Base-by-base conservation (phyloP, 1,284 basidiomycete species). In the Microbotryum lychnidis-dioicae region DNA sequence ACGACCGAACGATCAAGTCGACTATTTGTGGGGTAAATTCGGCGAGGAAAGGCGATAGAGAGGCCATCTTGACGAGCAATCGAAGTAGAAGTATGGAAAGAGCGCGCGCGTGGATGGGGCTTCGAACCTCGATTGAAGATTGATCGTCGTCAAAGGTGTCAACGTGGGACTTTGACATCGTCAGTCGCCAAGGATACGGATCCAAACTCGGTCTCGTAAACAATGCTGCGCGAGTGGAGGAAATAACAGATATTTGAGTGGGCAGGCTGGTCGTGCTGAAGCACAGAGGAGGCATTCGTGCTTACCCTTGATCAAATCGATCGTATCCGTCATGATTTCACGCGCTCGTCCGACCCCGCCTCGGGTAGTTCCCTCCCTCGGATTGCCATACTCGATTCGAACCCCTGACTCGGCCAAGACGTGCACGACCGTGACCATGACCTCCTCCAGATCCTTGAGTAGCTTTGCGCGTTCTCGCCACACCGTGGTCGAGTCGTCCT, bases 331-430 rank as follows among this genome's bases (percentile, higher is more conserved):
- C 18, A 64, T 55, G n/a, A 69, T 56, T 50, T 64, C 62, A 31
- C 54, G 49, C 2, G 67, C 67, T 44, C 65, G 66, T 8, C 60
- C 67, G 1, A 64, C 18, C 4, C 65, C 67, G 4, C 65, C 65
- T 2, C 58, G 54, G 21, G 45, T 54, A 12, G 42, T 27, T 1
- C 21, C 48, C 1, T 63, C 62, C 21, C 50, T 54, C 10, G 49
- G 56, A 9, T 47, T 49, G 25, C 33, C 45, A 61, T 56, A 64
- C 5, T 64, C 58, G 6, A 66, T 27, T 31, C 61, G 46, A 6
- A 67, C 63, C 0, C 58, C 65, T 20, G 44, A 59, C 55, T 65
- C 63, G 51, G 61, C 65, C 44, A 69, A 29, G 18, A 56, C 48
- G 14, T 31, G 20, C 18, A 61, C 54, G 20, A 51, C 31, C 25